Evolutionary conservation across 352 stramenopile genomes (phyloP).

Genomic region (Pythium coloratum): DNA sequence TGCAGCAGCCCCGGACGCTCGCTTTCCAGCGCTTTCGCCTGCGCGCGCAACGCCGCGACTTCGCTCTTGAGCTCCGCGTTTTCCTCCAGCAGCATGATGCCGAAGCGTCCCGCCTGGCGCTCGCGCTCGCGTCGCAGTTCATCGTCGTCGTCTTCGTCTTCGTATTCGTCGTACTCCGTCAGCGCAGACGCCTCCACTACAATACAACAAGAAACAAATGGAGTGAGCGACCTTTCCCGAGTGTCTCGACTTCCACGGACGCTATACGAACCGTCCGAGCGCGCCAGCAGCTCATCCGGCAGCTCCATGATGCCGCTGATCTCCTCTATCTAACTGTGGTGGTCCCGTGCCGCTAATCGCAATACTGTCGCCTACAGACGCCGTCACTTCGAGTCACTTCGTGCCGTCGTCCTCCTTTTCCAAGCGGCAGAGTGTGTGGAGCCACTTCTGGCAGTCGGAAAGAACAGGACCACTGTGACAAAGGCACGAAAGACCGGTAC

Average conservation of each 20-base stretch:
- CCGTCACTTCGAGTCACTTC: not conserved
- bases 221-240: not conserved
- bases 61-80: conserved; percentile 71
- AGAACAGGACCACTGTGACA: not conserved
- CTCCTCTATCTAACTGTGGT: not conserved
- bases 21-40: conserved; percentile 53
- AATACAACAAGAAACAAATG: not conserved
- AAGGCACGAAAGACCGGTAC: not conserved
- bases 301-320: not conserved
- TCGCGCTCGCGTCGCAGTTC: conserved; percentile 63
- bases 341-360: not conserved
- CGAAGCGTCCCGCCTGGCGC: conserved; percentile 63
- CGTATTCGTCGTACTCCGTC: conserved; percentile 2
- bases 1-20: conserved; percentile 46
- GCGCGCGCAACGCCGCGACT: conserved; percentile 52
- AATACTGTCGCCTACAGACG: not conserved
- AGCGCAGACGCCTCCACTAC: conserved; percentile 5
- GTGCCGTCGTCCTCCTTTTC: not conserved
- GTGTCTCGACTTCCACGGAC: not conserved
- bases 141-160: conserved; percentile 31
- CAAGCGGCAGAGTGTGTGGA: conserved; percentile 10
- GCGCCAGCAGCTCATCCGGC: not conserved
- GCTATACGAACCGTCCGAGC: not conserved
- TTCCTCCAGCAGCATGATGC: conserved; percentile 71
- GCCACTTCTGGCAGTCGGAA: conserved; percentile 3